Evolutionary conservation across 1,139 yeast species (phyloP), one percentile per base, ranked within the genome.

Genomic region (Kazachstania sp.): DNA sequence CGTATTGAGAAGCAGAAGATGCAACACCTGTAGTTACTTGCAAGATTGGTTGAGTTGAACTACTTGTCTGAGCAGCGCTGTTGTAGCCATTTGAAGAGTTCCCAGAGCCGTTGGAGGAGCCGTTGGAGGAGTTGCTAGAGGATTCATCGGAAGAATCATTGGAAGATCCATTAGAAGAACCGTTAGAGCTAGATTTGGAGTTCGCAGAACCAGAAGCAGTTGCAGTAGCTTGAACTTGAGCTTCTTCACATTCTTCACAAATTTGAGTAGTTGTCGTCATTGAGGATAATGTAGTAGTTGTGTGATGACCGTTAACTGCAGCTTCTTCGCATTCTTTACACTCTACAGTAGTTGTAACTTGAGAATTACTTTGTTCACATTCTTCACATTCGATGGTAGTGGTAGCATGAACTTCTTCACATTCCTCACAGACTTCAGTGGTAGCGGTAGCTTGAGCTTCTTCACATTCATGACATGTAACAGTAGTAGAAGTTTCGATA

Each of bases 361-460:
- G 38, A 3, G 34, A 3, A n/a, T 30, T n/a, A 16, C 31, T 13
- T 34, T 40, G 29, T 34, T 40, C 43, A 31, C 43, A 28, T 30
- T 39, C 42, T 31, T 39, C 42, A 15, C 42, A 39, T 15, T 29
- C 23, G 6, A 39, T 16, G 28, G 36, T 39, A n/a, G 42, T 39
- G n/a, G 51, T 26, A 5, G 50, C 54, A 26, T 49, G 29, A 23
- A 49, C 12, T n/a, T 16, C 28, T 30, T 29, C 31, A 38, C 34
- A 28, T 19, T 30, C 36, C 5, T 31, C 37, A 19, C 37, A 40
- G 4, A 19, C 30, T 23, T 37, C 39, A 32, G 30, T 18, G 19
- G 43, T 29, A 15, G 16, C 19, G 8, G 42, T 39, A 19, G 42
- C 28, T 15, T 29, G 16, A 2, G 34, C 36, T 16, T 38, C 32